Percentiles rank a stretch among this genome's conserved stretches.
Evolutionary conservation across 192 early-diverging fungal genomes (phyloP).

Genomic region (Geranomyces variabilis): DNA sequence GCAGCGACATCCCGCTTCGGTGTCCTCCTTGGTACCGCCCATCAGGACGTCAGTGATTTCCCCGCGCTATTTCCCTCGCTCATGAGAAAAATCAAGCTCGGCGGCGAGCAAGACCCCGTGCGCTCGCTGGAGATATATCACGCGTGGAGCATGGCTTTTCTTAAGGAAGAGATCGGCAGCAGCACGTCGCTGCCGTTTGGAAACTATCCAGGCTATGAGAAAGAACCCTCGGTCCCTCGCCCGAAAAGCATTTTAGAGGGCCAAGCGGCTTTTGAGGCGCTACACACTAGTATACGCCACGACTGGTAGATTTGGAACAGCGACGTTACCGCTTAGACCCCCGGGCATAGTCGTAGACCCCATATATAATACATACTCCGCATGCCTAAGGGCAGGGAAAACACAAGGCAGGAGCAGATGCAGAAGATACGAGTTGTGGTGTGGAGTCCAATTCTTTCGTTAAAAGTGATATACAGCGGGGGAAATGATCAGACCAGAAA

Average conservation of each 20-base stretch:
- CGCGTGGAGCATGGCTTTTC: conserved; percentile 14
- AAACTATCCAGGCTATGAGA: conserved; percentile 17
- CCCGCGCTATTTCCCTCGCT: conserved; percentile 22
- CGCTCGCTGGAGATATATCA: not conserved
- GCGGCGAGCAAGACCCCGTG: conserved; percentile 17
- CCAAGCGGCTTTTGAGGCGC: conserved; percentile 6
- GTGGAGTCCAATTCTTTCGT: too few species aligned
- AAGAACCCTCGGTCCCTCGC: not conserved
- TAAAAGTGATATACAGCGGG: too few species aligned
- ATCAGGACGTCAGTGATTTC: conserved; percentile 36
- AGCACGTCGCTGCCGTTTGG: conserved; percentile 6
- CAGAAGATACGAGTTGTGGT: too few species aligned
- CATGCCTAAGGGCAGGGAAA: too few species aligned
- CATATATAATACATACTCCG: too few species aligned
- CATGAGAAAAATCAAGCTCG: conserved; percentile 7
- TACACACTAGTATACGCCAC: not conserved
- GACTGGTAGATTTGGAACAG: too few species aligned
- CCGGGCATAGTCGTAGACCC: too few species aligned
- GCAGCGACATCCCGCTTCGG: conserved; percentile 12
- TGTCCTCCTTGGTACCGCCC: conserved; percentile 30
- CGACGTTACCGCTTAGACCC: too few species aligned
- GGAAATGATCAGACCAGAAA: too few species aligned
- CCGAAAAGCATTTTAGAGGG: conserved; percentile 8
- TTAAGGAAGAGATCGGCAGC: conserved; percentile 17
- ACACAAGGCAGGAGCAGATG: too few species aligned